A percentile compares a stretch with the other conserved stretches of the same genome.
Conservation (phyloP, 106 monocot species). For the Dendrobium chrysotoxum region DNA sequence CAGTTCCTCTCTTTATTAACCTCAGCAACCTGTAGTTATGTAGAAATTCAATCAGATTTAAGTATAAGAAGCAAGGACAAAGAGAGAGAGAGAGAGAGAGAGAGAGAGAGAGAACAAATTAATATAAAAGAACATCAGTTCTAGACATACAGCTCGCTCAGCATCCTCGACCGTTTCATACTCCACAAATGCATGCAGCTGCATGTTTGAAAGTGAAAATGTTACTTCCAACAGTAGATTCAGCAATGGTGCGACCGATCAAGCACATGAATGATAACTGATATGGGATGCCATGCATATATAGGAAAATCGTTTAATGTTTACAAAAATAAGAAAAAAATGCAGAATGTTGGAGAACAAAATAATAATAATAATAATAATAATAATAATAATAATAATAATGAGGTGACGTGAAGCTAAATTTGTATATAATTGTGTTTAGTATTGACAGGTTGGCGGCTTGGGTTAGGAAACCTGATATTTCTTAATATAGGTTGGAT, state of each 20-base stretch:
- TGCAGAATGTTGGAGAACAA: too few relatives aligned
- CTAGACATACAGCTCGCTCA: constrained; percentile 75
- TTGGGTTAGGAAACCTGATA: too few relatives aligned
- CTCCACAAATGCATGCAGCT: constrained; percentile 99
- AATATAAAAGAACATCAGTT: background rate
- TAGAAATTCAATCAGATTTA: background rate
- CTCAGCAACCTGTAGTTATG: constrained; percentile 43
- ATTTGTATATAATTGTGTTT: too few relatives aligned
- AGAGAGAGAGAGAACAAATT: background rate
- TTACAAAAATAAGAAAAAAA: background rate
- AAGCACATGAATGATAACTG: background rate
- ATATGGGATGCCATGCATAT: background rate
- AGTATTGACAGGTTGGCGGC: too few relatives aligned
- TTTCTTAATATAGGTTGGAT: too few relatives aligned
- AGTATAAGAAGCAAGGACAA: background rate
- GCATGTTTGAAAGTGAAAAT: constrained; percentile 1
- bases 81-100: too few relatives aligned
- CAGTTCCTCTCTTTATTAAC: constrained; percentile 87
- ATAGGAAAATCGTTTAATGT: background rate
- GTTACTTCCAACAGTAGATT: background rate
- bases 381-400: too few relatives aligned
- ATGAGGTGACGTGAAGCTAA: too few relatives aligned
- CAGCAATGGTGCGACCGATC: background rate
- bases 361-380: too few relatives aligned
- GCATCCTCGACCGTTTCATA: constrained; percentile 83